Conservation (phyloP, 805 yeast genomes). For the Brettanomyces custersianus region DNA sequence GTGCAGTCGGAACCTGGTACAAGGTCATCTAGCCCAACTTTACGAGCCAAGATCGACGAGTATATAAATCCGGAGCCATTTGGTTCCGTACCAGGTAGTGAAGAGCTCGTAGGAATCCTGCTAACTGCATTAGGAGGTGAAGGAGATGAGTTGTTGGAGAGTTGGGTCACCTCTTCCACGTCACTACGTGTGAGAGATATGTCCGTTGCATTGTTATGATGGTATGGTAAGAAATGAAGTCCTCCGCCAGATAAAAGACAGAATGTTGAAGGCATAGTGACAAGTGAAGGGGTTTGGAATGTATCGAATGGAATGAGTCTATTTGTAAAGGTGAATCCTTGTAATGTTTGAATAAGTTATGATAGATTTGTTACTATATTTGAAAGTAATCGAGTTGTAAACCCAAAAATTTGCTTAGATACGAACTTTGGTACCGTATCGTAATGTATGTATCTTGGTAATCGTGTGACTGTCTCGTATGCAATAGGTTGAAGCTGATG, state of each 20-base stretch:
- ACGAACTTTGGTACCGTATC: no score
- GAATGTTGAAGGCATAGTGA: constrained; percentile 8
- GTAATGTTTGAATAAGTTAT: no score
- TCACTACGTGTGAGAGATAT: constrained; percentile 2
- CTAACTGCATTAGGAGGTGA: neutral
- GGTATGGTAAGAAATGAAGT: constrained; percentile 13
- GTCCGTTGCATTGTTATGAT: constrained; percentile 2
- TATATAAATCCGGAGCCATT: neutral
- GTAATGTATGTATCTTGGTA: no score
- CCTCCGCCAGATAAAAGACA: constrained; percentile 13
- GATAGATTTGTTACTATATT: no score
- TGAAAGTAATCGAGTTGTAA: no score
- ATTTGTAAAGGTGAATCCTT: neutral
- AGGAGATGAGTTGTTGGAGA: neutral
- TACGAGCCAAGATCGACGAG: neutral
- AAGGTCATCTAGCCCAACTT: neutral
- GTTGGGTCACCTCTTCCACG: neutral
- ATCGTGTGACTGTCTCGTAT: no score
- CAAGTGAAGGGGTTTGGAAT: neutral
- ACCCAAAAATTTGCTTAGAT: no score
- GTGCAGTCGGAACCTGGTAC: neutral
- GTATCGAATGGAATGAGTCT: neutral
- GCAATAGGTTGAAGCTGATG: no score
- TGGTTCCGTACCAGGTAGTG: neutral
- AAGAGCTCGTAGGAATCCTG: neutral